phyloP scores from a whole-genome alignment of 1,284 basidiomycete genomes.

The Vanrija pseudolonga region DNA sequence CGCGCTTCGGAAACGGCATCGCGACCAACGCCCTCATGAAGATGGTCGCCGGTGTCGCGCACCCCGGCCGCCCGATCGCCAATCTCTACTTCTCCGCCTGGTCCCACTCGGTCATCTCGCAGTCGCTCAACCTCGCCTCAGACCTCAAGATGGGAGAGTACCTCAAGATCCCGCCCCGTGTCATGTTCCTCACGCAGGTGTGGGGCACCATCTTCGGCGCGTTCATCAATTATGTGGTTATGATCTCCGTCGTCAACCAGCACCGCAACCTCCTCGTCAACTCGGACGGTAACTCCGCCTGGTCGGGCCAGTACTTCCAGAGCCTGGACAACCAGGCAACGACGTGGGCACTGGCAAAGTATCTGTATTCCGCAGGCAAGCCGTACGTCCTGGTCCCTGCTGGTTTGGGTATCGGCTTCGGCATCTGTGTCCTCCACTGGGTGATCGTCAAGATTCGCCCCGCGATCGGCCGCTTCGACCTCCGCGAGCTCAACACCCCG shows the following conservation, averaged over 20 bases:
- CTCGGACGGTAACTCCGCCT: conserved; percentile 15
- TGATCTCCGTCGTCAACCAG: conserved; percentile 24
- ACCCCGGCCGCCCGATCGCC: conserved; percentile 24
- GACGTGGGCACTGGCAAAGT: conserved; percentile 20
- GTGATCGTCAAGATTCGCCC: background rate
- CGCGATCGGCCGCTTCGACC: conserved; percentile 7
- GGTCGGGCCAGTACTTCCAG: conserved; percentile 17
- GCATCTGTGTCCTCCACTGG: conserved; percentile 14
- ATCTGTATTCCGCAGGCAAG: conserved; percentile 8
- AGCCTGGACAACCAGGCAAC: conserved; percentile 15
- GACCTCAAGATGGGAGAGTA: conserved; percentile 27
- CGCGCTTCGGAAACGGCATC: conserved; percentile 23
- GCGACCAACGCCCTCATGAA: conserved; percentile 25
- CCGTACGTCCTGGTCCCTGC: conserved; percentile 17
- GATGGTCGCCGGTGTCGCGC: conserved; percentile 21
- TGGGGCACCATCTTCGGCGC: conserved; percentile 30
- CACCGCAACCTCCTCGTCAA: conserved; percentile 24
- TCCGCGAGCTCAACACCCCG: conserved; percentile 16
- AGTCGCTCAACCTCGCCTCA: conserved; percentile 14
- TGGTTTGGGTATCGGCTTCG: conserved; percentile 17
- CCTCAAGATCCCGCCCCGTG: conserved; percentile 30
- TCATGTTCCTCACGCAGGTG: conserved; percentile 24
- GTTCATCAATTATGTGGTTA: conserved; percentile 31
- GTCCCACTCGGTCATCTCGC: conserved; percentile 22
- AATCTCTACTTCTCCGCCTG: conserved; percentile 28